Percentiles rank a stretch among this genome's conserved stretches.
Evolutionary conservation across 2,329 filamentous ascomycete species (phyloP).

Genomic region (Fusarium temperatum): DNA sequence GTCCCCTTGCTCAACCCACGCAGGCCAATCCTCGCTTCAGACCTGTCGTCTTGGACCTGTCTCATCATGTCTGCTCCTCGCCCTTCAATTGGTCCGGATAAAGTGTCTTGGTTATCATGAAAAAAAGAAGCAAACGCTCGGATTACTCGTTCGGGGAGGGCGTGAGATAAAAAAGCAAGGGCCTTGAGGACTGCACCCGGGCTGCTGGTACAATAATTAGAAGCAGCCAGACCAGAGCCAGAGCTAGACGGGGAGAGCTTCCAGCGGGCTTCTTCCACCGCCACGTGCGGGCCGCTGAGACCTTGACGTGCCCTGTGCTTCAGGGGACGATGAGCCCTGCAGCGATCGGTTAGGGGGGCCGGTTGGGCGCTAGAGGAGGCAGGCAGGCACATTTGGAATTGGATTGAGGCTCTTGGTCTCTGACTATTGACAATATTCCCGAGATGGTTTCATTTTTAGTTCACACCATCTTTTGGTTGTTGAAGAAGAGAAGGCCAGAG

Average conservation of each 20-base stretch:
- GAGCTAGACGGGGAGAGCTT: neutral
- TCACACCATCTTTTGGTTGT: conserved; percentile 5
- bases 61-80: conserved; percentile 18
- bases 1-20: neutral
- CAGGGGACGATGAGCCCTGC: conserved; percentile 32
- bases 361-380: neutral
- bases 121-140: conserved; percentile 14
- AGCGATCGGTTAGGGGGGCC: conserved; percentile 22
- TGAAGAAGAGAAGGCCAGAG: neutral
- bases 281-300: conserved; percentile 31
- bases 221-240: too few relatives aligned
- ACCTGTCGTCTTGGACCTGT: conserved; percentile 2
- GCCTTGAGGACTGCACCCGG: neutral
- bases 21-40: conserved; percentile 13
- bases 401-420: conserved; percentile 5
- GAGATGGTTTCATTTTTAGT: neutral
- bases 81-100: conserved; percentile 36
- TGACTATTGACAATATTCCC: neutral
- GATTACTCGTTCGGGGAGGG: conserved; percentile 30
- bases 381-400: neutral
- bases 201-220: conserved; percentile 17
- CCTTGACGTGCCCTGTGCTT: conserved; percentile 32
- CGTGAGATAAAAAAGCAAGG: neutral
- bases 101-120: conserved; percentile 22
- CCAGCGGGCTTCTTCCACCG: conserved; percentile 24